Evolutionary conservation across 1,284 basidiomycete species (phyloP), one percentile per base, ranked within the genome.

Genomic region (Serendipita sp.): DNA sequence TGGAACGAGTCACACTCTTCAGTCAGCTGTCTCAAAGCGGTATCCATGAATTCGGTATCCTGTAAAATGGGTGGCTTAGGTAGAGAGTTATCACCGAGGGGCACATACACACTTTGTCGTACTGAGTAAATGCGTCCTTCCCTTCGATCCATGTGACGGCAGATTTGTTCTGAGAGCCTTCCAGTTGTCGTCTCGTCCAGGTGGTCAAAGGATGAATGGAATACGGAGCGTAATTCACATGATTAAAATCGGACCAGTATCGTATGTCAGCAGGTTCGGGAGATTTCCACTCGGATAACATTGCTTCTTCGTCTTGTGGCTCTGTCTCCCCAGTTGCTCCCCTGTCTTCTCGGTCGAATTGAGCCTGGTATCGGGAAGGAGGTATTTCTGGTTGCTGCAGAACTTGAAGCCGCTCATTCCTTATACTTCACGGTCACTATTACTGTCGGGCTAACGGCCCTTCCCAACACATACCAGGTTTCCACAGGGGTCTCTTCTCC

Each of bases 211-310:
- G 76, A 67, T 88, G 85, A 10, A 86, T 69, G 10, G 83, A 81
- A 65, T 81, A 79, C 17, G 84, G 84, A 65, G 79, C 74, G 69
- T 83, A 85, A 70, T 79, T 84, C 26, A 88, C 78, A 34, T 84
- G 82, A 67, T 76, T 85, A 67, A 82, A 88, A 72, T 91, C 88
- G 2, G 88, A 87, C 88, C 88, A 91, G 69, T 79, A 88, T 66
- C 82, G 77, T 64, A 86, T 72, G n/a, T 77, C 70, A 49, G 22
- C 35, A 30, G 70, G 66, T 29, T 47, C 61, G 41, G 55, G 65
- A 62, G 68, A 65, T 6, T 53, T 26, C 30, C 49, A 29, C 15
- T 53, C 30, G 12, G 15, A n/a, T 53, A 12, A 53, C 30, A 12
- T 12, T 53, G 15, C 15, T 53, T 26, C 49, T 26, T 26, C 13